These are phyloP conservation scores for Pythium utonaiense DNA, from an alignment of 352 stramenopile genomes.

Conservation along the genomic window DNA sequence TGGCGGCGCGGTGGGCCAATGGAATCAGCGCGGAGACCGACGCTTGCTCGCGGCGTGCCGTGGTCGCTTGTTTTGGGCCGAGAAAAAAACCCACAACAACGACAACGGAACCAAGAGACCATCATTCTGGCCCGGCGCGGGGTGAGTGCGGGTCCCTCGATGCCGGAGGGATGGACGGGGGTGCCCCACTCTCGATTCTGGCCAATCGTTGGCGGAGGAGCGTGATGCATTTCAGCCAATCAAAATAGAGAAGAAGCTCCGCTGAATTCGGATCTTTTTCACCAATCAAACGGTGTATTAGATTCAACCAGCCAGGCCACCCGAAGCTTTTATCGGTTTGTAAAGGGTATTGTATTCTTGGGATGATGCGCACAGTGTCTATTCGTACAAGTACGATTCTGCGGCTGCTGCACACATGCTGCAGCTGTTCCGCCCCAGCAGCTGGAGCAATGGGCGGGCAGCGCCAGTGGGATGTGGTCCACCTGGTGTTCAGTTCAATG, in stretches of 20 bases:
- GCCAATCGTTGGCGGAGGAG: background rate
- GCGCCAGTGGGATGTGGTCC: background rate
- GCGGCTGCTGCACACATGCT: too few species aligned
- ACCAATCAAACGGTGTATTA: constrained; percentile 1
- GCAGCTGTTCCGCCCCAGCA: constrained; percentile 15
- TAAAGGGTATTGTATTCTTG: background rate
- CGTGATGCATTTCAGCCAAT: background rate
- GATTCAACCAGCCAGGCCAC: background rate
- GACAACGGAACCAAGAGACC: constrained; percentile 22
- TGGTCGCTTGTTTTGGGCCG: constrained; percentile 7
- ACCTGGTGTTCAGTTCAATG: constrained; percentile 24
- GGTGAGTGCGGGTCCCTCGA: constrained; percentile 26
- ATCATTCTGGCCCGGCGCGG: constrained; percentile 3
- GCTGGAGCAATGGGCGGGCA: background rate
- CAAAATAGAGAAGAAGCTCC: background rate
- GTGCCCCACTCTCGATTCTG: background rate
- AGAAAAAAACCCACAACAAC: constrained; percentile 16
- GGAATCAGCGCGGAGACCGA: background rate
- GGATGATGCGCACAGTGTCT: background rate
- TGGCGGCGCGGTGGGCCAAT: constrained; percentile 11
- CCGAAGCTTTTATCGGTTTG: background rate
- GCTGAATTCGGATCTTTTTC: constrained; percentile 3
- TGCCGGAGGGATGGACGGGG: background rate
- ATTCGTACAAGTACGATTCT: constrained; percentile 7
- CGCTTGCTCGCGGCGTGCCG: background rate